Evolutionary conservation across 169 alveolate genomes (phyloP).

Genomic region (Plasmodium inui): DNA sequence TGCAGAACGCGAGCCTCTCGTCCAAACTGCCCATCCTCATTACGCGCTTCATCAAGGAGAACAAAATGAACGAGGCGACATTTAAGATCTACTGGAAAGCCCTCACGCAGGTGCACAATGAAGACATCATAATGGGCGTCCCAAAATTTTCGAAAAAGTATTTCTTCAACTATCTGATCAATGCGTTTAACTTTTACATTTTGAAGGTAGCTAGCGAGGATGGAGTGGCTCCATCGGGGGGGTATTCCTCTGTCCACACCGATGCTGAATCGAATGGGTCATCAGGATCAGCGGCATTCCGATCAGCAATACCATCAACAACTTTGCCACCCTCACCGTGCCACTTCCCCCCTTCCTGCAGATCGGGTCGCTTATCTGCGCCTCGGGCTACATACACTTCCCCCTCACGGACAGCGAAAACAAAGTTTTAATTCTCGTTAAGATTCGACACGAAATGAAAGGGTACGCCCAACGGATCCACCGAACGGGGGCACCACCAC

Average conservation of each 20-base stretch:
- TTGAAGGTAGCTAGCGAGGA: conserved; percentile 13
- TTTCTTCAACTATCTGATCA: conserved; percentile 42
- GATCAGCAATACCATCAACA: no score
- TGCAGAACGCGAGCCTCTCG: conserved; percentile 28
- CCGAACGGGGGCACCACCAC: not conserved
- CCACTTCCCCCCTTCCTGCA: not conserved
- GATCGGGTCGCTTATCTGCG: conserved; percentile 64
- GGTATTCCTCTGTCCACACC: not conserved
- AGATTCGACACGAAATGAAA: conserved; percentile 50
- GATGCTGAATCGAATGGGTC: not conserved
- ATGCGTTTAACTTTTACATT: conserved; percentile 68
- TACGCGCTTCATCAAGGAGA: conserved; percentile 69
- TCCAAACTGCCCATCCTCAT: conserved; percentile 44
- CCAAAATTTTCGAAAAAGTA: conserved; percentile 59
- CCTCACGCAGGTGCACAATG: conserved; percentile 66
- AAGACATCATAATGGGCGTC: conserved; percentile 59
- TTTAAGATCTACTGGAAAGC: conserved; percentile 69
- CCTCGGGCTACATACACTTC: conserved; percentile 64
- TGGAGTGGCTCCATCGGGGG: not conserved
- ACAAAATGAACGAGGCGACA: conserved; percentile 61
- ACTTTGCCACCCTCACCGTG: not conserved
- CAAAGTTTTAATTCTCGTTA: conserved; percentile 59
- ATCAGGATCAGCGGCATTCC: no score
- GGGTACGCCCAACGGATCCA: conserved; percentile 23
- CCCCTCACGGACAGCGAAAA: conserved; percentile 50